phyloP scores from a whole-genome alignment of 2,329 filamentous ascomycete species.

The Emmonsia crescens region DNA sequence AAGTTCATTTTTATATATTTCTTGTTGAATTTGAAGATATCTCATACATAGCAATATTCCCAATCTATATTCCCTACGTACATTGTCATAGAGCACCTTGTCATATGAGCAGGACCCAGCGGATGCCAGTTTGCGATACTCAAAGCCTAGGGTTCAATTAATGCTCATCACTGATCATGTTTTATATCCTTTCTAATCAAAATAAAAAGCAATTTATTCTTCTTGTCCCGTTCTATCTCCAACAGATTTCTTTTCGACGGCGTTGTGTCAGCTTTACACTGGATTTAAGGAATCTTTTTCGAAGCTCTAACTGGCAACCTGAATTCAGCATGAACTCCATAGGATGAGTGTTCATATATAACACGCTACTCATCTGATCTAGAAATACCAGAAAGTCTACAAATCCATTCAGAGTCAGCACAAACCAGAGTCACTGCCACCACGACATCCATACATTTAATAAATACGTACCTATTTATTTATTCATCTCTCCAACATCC shows the following conservation, averaged over 20 bases:
- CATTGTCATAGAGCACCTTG: too few relatives aligned
- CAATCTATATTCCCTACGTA: too few relatives aligned
- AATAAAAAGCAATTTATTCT: not conserved
- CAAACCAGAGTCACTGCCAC: not conserved
- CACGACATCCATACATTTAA: not conserved
- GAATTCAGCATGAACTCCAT: not conserved
- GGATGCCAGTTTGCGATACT: not conserved
- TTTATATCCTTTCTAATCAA: not conserved
- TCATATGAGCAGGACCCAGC: not conserved
- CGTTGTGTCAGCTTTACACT: not conserved
- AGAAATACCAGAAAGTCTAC: not conserved
- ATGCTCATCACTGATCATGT: not conserved
- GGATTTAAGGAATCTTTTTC: not conserved
- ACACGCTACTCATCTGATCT: not conserved
- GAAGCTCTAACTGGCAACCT: not conserved
- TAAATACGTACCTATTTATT: conserved; percentile 1
- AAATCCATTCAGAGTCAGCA: not conserved
- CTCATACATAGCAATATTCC: not conserved
- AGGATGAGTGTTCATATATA: not conserved
- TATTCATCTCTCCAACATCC: conserved; percentile 46
- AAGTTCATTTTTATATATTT: not conserved
- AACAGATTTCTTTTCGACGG: not conserved
- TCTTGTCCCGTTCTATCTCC: not conserved
- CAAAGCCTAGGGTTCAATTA: not conserved
- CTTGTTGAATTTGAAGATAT: not conserved